Evolutionary conservation across 176 grass and related monocot species (phyloP), one percentile per base, ranked within the genome.

Genomic region (Rhipidocladum racemiflorum): DNA sequence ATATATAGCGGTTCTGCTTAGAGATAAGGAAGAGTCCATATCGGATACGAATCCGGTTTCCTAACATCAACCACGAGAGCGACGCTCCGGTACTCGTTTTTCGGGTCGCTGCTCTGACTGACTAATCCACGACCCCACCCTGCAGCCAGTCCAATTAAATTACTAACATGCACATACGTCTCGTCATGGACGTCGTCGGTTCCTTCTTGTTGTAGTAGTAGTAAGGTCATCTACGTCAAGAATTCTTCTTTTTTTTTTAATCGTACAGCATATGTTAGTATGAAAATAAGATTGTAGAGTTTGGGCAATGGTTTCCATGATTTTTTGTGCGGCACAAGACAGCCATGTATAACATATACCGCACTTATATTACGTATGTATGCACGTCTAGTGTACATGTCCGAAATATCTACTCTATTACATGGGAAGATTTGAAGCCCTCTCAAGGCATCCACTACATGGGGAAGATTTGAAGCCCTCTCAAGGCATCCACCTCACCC

Each of bases 11-110:
- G n/a, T n/a, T n/a, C n/a, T n/a, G n/a, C n/a, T n/a, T n/a, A n/a
- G n/a, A n/a, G n/a, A n/a, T n/a, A n/a, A n/a, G n/a, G n/a, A n/a
- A n/a, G n/a, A n/a, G n/a, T n/a, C n/a, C n/a, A n/a, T n/a, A n/a
- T n/a, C n/a, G n/a, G n/a, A n/a, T n/a, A n/a, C n/a, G n/a, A n/a
- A n/a, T n/a, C n/a, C n/a, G n/a, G n/a, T n/a, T n/a, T n/a, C n/a
- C n/a, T n/a, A n/a, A n/a, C n/a, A n/a, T n/a, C n/a, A 32, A 77
- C 63, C 65, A 48, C 6, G 72, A 77, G 32, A 42, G 72, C 15
- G 65, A 88, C 72, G 64, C 42, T 60, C 25, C n/a, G 7, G 28
- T 61, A 15, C 29, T 1, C 2, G 13, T 62, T 20, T 61, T 11
- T 27, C 9, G 61, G 76, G 54, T 78, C 56, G 44, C 45, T 9